Base-by-base conservation (phyloP, 495 filamentous ascomycete species). In the Neurospora intermedia region DNA sequence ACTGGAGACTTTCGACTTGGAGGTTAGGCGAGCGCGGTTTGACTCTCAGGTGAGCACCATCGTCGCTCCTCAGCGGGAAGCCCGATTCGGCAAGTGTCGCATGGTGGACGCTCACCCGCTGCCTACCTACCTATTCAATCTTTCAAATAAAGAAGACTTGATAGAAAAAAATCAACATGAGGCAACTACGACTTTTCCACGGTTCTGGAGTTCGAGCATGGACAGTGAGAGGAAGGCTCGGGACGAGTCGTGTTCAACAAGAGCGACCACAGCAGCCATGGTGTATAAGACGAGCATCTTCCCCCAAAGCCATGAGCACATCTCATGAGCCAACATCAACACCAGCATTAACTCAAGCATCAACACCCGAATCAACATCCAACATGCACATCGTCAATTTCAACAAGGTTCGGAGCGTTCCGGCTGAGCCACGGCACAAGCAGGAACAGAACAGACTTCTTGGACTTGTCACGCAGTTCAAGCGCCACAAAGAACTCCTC, bases 401-500 rank as follows among this genome's bases (percentile, higher is more conserved):
- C 48, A 27, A 3, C 0, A 59, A 27, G 11, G 11, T 8, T 59
- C 20, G 6, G 48, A 10, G 2, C 23, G 9, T 2, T 43, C 1
- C 1, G 41, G 41, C 41, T 16, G 41, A 42, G 16, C 43, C 43
- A 8, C 43, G 43, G n/a, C 43, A 10, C 43, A 46, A 20, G 43
- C 43, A 46, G 43, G n/a, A 46, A 20, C 43, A 45, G 43, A 1
- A 45, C 0, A 45, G 8, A n/a, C 43, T 45, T 2, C 18, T n/a
- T 8, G 43, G 43, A 45, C 43, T 10, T 27, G 20, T 27, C 20
- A 54, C 23, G 54, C 54, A 15, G 23, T 16, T 8, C 23, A 66
- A 66, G 54, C 54, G 54, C 27, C 54, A 7, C 13, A 66, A 15
- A 31, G 54, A 35, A 9, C 83, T 93, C 62, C 80, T 92, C 18